These are phyloP conservation scores for Saccharomycopsis fermentans DNA, from an alignment of 805 yeast species.

Conservation along the genomic window DNA sequence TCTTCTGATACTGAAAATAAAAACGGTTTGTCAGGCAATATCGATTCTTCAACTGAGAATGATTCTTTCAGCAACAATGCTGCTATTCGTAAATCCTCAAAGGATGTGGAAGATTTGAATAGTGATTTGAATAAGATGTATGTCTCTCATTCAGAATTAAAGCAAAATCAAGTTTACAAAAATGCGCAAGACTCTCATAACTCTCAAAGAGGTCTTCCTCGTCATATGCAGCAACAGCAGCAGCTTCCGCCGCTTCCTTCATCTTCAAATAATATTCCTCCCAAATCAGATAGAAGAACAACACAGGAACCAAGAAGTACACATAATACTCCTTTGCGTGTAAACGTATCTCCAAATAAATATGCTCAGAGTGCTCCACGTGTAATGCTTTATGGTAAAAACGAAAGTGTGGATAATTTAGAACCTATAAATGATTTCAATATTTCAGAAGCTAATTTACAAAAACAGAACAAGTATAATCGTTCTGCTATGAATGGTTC, in stretches of 20 bases:
- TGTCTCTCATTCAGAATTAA: background rate
- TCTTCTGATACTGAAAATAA: background rate
- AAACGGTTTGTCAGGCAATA: background rate
- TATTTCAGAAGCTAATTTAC: background rate
- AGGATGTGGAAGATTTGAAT: background rate
- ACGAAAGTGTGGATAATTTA: background rate
- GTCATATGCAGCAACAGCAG: slow-evolving; percentile 1
- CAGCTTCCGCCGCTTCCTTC: background rate
- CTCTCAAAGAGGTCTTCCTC: background rate
- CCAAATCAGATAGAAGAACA: slow-evolving; percentile 19
- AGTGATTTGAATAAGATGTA: background rate
- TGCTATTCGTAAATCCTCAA: background rate
- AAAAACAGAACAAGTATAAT: background rate
- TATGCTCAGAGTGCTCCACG: slow-evolving; percentile 1
- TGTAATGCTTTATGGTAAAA: background rate
- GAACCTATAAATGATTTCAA: background rate
- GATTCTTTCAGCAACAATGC: background rate
- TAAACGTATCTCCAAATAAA: background rate
- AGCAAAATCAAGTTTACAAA: background rate
- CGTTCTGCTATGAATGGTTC: background rate
- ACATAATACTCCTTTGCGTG: background rate
- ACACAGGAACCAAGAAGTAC: slow-evolving; percentile 3
- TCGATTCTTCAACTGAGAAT: too few species aligned
- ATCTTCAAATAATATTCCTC: slow-evolving; percentile 3
- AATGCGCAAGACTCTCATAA: background rate